phyloP scores from a whole-genome alignment of 441 rosid species.

The Rhodomyrtus psidioides region DNA sequence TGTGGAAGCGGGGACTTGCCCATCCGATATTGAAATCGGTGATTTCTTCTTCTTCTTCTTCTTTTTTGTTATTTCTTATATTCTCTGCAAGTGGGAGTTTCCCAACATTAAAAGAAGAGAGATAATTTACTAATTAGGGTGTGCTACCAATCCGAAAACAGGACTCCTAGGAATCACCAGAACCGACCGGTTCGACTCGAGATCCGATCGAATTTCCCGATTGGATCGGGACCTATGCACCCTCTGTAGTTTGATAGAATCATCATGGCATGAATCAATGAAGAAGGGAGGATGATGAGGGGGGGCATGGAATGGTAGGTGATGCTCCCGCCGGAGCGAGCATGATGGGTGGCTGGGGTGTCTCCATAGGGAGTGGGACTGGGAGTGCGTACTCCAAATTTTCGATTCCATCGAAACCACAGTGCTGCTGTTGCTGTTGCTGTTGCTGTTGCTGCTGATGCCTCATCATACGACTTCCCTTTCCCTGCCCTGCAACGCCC shows the following conservation, averaged over 20 bases:
- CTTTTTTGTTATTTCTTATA: too few species aligned
- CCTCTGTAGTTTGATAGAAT: background rate
- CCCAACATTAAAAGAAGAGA: too few species aligned
- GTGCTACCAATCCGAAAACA: too few species aligned
- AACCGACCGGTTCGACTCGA: too few species aligned
- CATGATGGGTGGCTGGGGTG: constrained; percentile 28
- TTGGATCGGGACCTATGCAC: too few species aligned
- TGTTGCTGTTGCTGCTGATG: background rate
- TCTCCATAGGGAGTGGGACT: constrained; percentile 10
- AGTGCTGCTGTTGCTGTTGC: background rate
- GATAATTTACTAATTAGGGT: too few species aligned
- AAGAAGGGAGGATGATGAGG: background rate
- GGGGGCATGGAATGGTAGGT: background rate
- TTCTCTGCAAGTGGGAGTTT: too few species aligned
- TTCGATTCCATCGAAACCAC: background rate
- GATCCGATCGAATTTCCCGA: too few species aligned
- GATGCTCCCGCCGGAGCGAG: constrained; percentile 21
- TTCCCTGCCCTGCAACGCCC: background rate
- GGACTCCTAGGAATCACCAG: too few species aligned
- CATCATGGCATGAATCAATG: background rate
- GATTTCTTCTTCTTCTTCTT: too few species aligned
- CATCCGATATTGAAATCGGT: too few species aligned
- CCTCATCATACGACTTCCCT: background rate
- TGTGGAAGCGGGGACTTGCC: too few species aligned
- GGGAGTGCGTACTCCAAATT: background rate